These are phyloP conservation scores for Cladophialophora chaetospira DNA, from an alignment of 2,329 filamentous ascomycete genomes.

Conservation along the genomic window DNA sequence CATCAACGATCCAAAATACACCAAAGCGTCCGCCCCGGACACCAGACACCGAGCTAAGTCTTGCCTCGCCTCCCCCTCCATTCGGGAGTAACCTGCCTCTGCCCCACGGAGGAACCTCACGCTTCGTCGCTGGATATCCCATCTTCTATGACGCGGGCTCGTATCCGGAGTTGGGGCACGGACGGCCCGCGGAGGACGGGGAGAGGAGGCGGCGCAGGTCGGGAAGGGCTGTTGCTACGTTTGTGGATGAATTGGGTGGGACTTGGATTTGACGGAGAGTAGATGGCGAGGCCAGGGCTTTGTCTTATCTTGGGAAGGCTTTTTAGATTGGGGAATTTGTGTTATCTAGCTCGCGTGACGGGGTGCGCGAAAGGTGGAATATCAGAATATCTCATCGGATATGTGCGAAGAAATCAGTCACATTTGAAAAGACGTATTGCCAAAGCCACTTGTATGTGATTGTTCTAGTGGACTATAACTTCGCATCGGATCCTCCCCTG, in stretches of 20 bases:
- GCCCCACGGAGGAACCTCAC: not conserved
- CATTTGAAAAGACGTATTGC: too few species aligned
- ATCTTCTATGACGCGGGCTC: not conserved
- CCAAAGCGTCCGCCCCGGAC: not conserved
- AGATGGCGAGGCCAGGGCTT: not conserved
- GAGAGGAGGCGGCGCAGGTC: not conserved
- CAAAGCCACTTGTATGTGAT: too few species aligned
- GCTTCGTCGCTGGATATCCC: not conserved
- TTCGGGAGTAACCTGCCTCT: too few species aligned
- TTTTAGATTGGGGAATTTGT: not conserved
- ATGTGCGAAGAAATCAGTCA: too few species aligned
- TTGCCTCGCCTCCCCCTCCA: not conserved
- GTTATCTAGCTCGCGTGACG: too few species aligned
- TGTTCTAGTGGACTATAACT: too few species aligned
- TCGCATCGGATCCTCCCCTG: too few species aligned
- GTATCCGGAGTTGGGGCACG: not conserved
- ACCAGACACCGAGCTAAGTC: not conserved
- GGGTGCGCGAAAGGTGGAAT: too few species aligned
- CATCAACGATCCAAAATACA: too few species aligned
- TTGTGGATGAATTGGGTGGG: slow-evolving; percentile 12
- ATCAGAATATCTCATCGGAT: too few species aligned
- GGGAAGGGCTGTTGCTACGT: slow-evolving; percentile 3
- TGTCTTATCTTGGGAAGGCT: not conserved
- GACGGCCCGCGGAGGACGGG: too few species aligned
- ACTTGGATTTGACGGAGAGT: slow-evolving; percentile 16